Evolutionary conservation across 192 early-diverging fungal species (phyloP).

Genomic region (Entomortierella chlamydospora): DNA sequence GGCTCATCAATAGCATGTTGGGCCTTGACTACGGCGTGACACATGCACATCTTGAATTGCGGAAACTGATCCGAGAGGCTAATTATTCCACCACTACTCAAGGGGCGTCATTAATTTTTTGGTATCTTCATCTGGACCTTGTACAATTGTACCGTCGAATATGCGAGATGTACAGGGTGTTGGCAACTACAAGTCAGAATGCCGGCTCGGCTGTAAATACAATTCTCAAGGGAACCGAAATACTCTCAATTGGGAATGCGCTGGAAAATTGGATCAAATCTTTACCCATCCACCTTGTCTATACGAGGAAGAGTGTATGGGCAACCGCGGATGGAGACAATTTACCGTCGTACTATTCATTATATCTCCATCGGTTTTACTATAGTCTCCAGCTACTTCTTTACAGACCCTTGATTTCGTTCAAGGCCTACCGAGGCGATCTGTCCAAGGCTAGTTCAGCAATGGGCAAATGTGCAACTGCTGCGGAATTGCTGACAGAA

Average conservation of each 20-base stretch:
- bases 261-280: slow-evolving; percentile 22
- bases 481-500: slow-evolving; percentile 23
- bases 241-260: slow-evolving; percentile 21
- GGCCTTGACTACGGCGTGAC: slow-evolving; percentile 22
- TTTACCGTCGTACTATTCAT: slow-evolving; percentile 30
- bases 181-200: background rate
- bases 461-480: slow-evolving; percentile 14
- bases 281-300: slow-evolving; percentile 24
- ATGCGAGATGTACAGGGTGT: slow-evolving; percentile 27
- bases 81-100: slow-evolving; percentile 13
- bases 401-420: slow-evolving; percentile 33
- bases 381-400: slow-evolving; percentile 30
- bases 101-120: slow-evolving; percentile 34
- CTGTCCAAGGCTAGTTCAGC: slow-evolving; percentile 15
- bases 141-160: slow-evolving; percentile 29
- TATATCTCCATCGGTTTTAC: slow-evolving; percentile 49
- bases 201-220: background rate
- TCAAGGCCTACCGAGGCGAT: background rate
- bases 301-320: background rate
- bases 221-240: slow-evolving; percentile 15
- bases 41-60: slow-evolving; percentile 13
- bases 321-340: background rate
- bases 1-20: slow-evolving; percentile 11
- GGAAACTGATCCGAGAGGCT: slow-evolving; percentile 27
- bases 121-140: slow-evolving; percentile 41